These are phyloP conservation scores for Fusarium sp. DNA, from an alignment of 2,329 filamentous ascomycete genomes.

Conservation along the genomic window DNA sequence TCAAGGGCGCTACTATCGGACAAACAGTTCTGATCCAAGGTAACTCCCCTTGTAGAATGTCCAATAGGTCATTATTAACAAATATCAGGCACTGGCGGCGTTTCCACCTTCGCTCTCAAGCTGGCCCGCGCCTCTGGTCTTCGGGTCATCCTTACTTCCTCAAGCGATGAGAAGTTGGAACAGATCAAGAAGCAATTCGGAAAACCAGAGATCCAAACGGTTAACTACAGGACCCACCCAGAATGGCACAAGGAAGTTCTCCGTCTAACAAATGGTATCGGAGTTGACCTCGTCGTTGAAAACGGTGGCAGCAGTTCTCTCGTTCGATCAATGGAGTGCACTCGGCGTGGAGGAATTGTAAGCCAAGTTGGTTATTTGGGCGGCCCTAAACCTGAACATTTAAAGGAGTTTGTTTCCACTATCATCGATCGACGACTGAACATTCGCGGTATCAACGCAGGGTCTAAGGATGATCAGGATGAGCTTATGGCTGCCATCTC, in stretches of 20 bases:
- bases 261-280: slow-evolving; percentile 54
- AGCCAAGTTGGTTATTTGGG: slow-evolving; percentile 58
- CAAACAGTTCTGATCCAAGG: slow-evolving; percentile 59
- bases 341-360: slow-evolving; percentile 55
- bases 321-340: slow-evolving; percentile 54
- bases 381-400: slow-evolving; percentile 43
- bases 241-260: slow-evolving; percentile 61
- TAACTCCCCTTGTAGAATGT: background rate
- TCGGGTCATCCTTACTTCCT: slow-evolving; percentile 63
- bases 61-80: background rate
- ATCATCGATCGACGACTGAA: slow-evolving; percentile 54
- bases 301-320: slow-evolving; percentile 54
- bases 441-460: slow-evolving; percentile 55
- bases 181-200: slow-evolving; percentile 53
- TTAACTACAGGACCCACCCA: slow-evolving; percentile 62
- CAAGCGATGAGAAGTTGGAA: slow-evolving; percentile 61
- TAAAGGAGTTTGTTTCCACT: slow-evolving; percentile 51
- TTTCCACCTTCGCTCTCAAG: slow-evolving; percentile 54
- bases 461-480: slow-evolving; percentile 55
- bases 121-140: slow-evolving; percentile 64
- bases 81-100: slow-evolving; percentile 54
- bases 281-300: slow-evolving; percentile 63
- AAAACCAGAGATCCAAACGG: slow-evolving; percentile 58
- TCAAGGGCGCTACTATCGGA: slow-evolving; percentile 54
- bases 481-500: slow-evolving; percentile 53